Percentiles rank a stretch among this genome's conserved stretches.
Evolutionary conservation across 495 filamentous ascomycete species (phyloP).

Genomic region (Aspergillus cristatus): DNA sequence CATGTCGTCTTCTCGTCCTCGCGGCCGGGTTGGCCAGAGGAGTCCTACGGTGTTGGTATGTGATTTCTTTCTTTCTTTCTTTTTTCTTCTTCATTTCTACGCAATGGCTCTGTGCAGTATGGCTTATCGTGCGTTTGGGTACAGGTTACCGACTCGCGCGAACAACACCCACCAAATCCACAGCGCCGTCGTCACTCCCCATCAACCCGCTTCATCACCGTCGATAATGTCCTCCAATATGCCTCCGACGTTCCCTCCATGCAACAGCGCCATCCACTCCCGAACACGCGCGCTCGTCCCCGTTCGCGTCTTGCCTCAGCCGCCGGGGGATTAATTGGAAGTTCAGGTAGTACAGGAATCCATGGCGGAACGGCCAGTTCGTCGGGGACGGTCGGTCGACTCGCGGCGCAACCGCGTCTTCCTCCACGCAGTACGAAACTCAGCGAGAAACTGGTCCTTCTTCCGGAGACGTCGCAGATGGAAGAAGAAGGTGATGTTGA

Average conservation of each 20-base stretch:
- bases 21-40: conserved; percentile 36
- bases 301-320: conserved; percentile 34
- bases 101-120: no score
- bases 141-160: conserved; percentile 53
- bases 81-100: conserved; percentile 1
- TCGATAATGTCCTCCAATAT: conserved; percentile 92
- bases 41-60: conserved; percentile 49
- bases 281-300: conserved; percentile 42
- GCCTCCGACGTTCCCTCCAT: conserved; percentile 92
- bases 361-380: conserved; percentile 11
- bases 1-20: conserved; percentile 28
- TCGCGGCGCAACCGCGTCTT: conserved; percentile 59
- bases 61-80: background rate
- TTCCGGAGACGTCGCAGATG: conserved; percentile 65
- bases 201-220: conserved; percentile 77
- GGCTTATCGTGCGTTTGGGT: no score
- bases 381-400: conserved; percentile 23
- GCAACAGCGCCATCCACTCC: conserved; percentile 70
- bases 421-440: conserved; percentile 85
- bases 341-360: conserved; percentile 8
- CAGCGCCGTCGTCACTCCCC: conserved; percentile 32
- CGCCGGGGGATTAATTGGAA: conserved; percentile 23
- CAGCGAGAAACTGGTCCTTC: conserved; percentile 88
- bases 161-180: conserved; percentile 30
- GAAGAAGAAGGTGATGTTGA: conserved; percentile 45